Percentiles rank a stretch among this genome's conserved stretches.
These are phyloP conservation scores for Candida freyschussii DNA, from an alignment of 1,139 yeast genomes.

Conservation along the genomic window DNA sequence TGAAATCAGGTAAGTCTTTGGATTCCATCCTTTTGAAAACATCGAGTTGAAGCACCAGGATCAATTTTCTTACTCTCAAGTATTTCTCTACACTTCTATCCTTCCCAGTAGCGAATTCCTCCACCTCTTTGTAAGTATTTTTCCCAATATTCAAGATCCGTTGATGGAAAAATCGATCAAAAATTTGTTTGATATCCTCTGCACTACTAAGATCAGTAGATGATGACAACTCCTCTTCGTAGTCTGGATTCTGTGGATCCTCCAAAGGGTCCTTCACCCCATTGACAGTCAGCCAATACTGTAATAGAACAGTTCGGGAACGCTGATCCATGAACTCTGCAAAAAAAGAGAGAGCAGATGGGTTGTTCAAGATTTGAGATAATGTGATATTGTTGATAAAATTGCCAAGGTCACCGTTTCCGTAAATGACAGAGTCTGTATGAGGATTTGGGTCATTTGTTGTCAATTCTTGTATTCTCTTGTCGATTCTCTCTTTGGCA, in stretches of 20 bases:
- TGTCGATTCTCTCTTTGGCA: slow-evolving; percentile 32
- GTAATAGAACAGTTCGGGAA: slow-evolving; percentile 40
- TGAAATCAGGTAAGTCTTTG: slow-evolving; percentile 54
- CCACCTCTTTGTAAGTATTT: slow-evolving; percentile 30
- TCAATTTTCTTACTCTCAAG: slow-evolving; percentile 47
- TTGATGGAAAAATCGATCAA: slow-evolving; percentile 36
- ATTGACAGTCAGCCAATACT: slow-evolving; percentile 66
- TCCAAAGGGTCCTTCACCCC: slow-evolving; percentile 70
- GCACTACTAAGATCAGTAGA: slow-evolving; percentile 17
- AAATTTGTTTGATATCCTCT: slow-evolving; percentile 47
- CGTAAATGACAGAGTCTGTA: slow-evolving; percentile 10
- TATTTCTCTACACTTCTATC: slow-evolving; percentile 22
- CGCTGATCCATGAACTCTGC: slow-evolving; percentile 52
- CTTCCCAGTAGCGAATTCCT: slow-evolving; percentile 27
- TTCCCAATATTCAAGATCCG: slow-evolving; percentile 29
- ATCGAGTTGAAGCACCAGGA: slow-evolving; percentile 52
- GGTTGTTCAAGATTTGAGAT: slow-evolving; percentile 39
- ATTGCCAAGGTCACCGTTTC: slow-evolving; percentile 18
- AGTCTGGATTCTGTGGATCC: slow-evolving; percentile 34
- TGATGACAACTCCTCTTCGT: slow-evolving; percentile 23
- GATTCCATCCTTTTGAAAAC: slow-evolving; percentile 45
- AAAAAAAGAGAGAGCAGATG: slow-evolving; percentile 46
- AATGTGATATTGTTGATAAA: slow-evolving; percentile 32
- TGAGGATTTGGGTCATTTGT: slow-evolving; percentile 1
- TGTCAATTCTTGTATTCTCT: slow-evolving; percentile 23